Evolutionary conservation across 139 green algal species (phyloP).

Genomic region (Chlamydomonas schloesseri): DNA sequence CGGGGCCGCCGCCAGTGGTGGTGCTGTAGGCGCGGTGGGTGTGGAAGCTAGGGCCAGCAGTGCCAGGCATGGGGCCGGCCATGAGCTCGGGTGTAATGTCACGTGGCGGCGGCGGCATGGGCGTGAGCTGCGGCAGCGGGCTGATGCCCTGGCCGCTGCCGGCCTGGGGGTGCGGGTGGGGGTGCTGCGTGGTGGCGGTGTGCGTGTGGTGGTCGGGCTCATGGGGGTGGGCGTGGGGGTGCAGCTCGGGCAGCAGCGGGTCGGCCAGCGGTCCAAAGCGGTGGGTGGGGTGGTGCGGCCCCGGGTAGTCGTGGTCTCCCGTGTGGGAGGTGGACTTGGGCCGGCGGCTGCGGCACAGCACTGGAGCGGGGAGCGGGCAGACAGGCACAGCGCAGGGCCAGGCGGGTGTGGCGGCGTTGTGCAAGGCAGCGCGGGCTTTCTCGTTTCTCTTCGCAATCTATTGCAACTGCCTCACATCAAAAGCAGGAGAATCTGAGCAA

Average conservation of each 20-base stretch:
- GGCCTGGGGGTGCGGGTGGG: neutral
- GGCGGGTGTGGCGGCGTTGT: no score
- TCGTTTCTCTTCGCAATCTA: no score
- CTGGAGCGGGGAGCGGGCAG: no score
- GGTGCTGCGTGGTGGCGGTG: neutral
- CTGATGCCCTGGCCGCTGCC: neutral
- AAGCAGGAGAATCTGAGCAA: no score
- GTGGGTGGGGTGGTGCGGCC: conserved; percentile 26
- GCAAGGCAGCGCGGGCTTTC: no score
- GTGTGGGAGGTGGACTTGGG: conserved; percentile 20
- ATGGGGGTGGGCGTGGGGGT: neutral
- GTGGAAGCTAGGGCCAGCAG: no score
- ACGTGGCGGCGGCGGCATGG: neutral
- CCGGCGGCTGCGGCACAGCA: no score
- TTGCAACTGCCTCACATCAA: no score
- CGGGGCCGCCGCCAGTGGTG: no score
- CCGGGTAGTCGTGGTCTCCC: conserved; percentile 21
- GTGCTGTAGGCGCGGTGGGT: no score
- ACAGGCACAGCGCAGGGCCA: no score
- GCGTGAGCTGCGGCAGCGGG: neutral
- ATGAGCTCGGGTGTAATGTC: conserved; percentile 4
- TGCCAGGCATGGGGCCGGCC: no score
- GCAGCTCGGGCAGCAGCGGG: neutral
- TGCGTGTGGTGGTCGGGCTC: neutral
- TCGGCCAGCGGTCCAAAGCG: conserved; percentile 20